Percentiles rank a stretch among this genome's conserved stretches.
These are phyloP conservation scores for Dendrocalamus sinicus DNA, from an alignment of 176 grass and related monocot species.

Conservation along the genomic window DNA sequence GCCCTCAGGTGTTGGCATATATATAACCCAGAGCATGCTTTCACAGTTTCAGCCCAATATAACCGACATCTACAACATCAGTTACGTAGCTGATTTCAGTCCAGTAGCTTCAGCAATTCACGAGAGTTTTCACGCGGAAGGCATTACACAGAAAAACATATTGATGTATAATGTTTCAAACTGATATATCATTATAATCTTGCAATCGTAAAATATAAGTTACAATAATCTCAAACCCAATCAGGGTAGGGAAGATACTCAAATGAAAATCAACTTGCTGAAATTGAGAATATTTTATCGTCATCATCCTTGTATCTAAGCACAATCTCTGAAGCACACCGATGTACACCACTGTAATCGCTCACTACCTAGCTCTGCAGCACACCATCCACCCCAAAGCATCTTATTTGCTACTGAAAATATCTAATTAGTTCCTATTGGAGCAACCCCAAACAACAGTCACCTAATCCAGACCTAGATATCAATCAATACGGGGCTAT, in stretches of 20 bases:
- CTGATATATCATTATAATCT: neutral
- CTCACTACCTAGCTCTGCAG: slow-evolving; percentile 22
- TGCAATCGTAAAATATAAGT: neutral
- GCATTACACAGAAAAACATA: neutral
- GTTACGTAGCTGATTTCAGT: neutral
- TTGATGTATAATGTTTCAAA: neutral
- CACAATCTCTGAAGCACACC: slow-evolving; percentile 21
- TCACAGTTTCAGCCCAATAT: neutral
- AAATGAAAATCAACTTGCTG: neutral
- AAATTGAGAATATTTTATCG: slow-evolving; percentile 25
- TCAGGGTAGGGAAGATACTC: neutral
- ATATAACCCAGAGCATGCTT: neutral
- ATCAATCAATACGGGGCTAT: slow-evolving; percentile 21
- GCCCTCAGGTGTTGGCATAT: neutral
- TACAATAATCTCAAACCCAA: slow-evolving; percentile 28
- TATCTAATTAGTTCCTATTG: slow-evolving; percentile 33
- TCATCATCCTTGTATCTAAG: slow-evolving; percentile 37
- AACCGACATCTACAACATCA: neutral
- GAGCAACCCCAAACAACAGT: slow-evolving; percentile 2
- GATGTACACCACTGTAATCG: slow-evolving; percentile 23
- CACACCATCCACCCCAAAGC: slow-evolving; percentile 25
- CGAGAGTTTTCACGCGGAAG: too few relatives aligned
- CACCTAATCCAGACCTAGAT: slow-evolving; percentile 30
- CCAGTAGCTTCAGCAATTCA: neutral
- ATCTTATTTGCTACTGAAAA: slow-evolving; percentile 21